Evolutionary conservation across 805 yeast species (phyloP), one percentile per base, ranked within the genome.

Genomic region (Candida parachauliodes): DNA sequence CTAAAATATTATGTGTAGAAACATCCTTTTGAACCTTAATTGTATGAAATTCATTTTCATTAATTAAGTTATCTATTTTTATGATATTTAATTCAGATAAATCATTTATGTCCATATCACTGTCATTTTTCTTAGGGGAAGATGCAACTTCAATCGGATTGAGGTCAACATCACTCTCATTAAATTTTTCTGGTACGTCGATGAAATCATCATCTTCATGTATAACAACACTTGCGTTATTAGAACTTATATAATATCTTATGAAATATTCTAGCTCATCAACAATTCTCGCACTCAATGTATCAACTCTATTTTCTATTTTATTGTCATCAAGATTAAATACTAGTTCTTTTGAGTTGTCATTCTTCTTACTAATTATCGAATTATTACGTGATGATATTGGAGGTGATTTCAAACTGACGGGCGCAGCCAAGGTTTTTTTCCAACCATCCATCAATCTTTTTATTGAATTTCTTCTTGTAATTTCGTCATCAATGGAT

Each of bases 281-380:
- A 19, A 82, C 71, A 2, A 84, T 78, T 51, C 88, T 65, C 2
- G 87, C 87, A 55, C 87, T 78, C 40, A 84, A 57, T 7, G 81
- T 62, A 56, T 83, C 91, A 41, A 78, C 69, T 46, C 78, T 72
- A 14, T 47, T 45, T 9, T 60, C 65, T 24, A 58, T 50, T 10
- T 47, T 33, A 15, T 45, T 28, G 21, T 39, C 23, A 16, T 36
- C 34, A 2, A 44, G 53, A 34, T 47, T 46, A 10, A 47, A 44
- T n/a, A 49, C 42, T 15, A 47, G 30, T 15, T 42, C 44, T 24
- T 50, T 45, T 28, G 42, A 33, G 22, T 47, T 39, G 24, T 55
- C 57, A 8, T 33, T n/a, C 5, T 17, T 19, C 17, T 20, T 20
- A 23, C 28, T 15, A 20, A 19, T 11, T 4, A 24, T 3, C 14